These are phyloP conservation scores for Didymella keratinophila DNA, from an alignment of 2,329 filamentous ascomycete genomes.

Conservation along the genomic window DNA sequence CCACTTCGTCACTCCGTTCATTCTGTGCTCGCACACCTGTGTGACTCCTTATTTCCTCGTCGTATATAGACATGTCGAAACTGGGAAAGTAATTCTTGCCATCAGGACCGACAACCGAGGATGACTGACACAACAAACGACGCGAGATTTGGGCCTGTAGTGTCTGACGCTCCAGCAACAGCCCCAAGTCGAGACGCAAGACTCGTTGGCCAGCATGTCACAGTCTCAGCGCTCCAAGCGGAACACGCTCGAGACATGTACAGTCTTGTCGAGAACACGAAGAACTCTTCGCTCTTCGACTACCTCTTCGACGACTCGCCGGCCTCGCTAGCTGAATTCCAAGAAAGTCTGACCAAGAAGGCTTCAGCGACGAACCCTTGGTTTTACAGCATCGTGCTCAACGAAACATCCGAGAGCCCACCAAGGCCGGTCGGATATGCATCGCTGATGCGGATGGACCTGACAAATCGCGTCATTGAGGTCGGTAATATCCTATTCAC, in stretches of 20 bases:
- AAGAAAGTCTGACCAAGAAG: constrained; percentile 11
- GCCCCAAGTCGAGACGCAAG: constrained; percentile 17
- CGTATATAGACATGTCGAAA: neutral
- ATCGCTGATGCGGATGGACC: constrained; percentile 52
- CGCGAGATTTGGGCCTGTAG: constrained; percentile 5
- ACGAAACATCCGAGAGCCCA: neutral
- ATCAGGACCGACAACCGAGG: no score
- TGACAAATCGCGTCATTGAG: constrained; percentile 61
- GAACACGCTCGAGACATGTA: constrained; percentile 17
- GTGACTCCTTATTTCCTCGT: neutral
- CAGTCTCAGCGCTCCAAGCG: constrained; percentile 8
- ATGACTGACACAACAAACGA: neutral
- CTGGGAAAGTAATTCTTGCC: neutral
- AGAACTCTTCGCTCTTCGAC: constrained; percentile 19
- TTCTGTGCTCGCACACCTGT: neutral
- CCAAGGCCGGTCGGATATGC: constrained; percentile 19
- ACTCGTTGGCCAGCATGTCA: constrained; percentile 17
- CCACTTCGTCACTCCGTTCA: neutral
- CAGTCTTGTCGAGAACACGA: constrained; percentile 4
- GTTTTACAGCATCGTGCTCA: constrained; percentile 22
- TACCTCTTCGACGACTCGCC: constrained; percentile 27
- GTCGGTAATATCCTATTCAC: constrained; percentile 65
- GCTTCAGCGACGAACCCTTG: constrained; percentile 23
- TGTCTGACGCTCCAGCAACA: constrained; percentile 11
- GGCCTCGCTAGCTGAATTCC: constrained; percentile 8